Conservation (phyloP, 176 grass and related monocot genomes). For the Musa beccarii region DNA sequence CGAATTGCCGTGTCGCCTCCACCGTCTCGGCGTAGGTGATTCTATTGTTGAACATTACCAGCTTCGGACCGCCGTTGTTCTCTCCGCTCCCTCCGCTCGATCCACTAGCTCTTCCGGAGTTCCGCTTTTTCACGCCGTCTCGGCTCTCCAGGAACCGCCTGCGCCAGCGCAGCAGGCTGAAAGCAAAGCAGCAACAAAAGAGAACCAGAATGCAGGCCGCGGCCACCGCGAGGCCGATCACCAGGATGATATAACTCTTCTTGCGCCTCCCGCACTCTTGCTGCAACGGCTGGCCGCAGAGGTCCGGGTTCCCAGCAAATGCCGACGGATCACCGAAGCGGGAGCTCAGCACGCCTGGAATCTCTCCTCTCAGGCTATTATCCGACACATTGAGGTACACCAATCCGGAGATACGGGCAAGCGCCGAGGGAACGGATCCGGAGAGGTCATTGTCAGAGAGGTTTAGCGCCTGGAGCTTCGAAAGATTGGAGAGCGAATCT, state of each 20-base stretch:
- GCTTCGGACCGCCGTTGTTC: conserved; percentile 49
- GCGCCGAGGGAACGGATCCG: conserved; percentile 48
- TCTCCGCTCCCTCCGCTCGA: conserved; percentile 64
- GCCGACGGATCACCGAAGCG: conserved; percentile 47
- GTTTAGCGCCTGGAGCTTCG: conserved; percentile 67
- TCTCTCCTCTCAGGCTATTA: conserved; percentile 77
- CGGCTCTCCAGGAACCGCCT: conserved; percentile 55
- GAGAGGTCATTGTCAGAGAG: conserved; percentile 72
- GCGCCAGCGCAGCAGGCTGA: conserved; percentile 65
- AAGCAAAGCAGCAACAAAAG: conserved; percentile 67
- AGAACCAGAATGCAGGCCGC: conserved; percentile 32
- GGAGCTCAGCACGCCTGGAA: conserved; percentile 56
- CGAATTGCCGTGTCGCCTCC: conserved; percentile 81
- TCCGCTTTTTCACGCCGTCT: conserved; percentile 76
- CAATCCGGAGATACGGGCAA: conserved; percentile 70
- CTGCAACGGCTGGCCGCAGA: conserved; percentile 71
- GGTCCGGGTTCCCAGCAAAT: conserved; percentile 53
- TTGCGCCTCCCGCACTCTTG: conserved; percentile 45
- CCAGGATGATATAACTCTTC: conserved; percentile 35
- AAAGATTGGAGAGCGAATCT: conserved; percentile 60
- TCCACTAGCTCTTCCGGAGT: conserved; percentile 77
- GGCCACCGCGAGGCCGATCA: conserved; percentile 50
- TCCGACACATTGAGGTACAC: conserved; percentile 67
- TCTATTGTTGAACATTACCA: conserved; percentile 92
- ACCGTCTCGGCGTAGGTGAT: conserved; percentile 78